Evolutionary conservation across 1,284 basidiomycete species (phyloP), one percentile per base, ranked within the genome.

Genomic region (Sporisorium scitamineum): DNA sequence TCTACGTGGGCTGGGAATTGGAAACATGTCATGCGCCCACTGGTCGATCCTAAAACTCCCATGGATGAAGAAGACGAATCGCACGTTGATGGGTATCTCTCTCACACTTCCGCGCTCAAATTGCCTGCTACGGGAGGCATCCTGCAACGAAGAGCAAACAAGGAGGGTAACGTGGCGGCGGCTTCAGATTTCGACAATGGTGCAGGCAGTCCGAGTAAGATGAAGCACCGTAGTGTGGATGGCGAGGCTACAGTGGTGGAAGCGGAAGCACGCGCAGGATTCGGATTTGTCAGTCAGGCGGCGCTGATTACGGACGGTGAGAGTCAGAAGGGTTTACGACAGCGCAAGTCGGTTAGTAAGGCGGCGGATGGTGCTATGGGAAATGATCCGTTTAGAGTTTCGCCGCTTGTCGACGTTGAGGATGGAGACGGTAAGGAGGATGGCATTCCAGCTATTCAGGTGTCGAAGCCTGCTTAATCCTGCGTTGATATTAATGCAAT

Each of bases 1-100:
- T 48, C 51, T 5, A 80, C 78, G 0, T 82, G 81, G 81, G 42
- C 63, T 3, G 71, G 70, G 0, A 82, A 81, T 34, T 82, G 81
- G 81, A 77, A 80, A 27, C 51, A 51, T 6, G 70, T 78, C 13
- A 75, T 82, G 44, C 70, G 79, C 31, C 81, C 81, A 1, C 34
- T 82, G 27, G 39, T 70, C 44, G 60, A 67, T 34, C 60, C 60
- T 0, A 16, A 27, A 10, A 57, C 58, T 9, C 26, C 31, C 1
- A 34, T 9, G 11, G 59, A 65, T 31, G 44, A 32, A 0, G 18
- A 44, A 5, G 54, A 66, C 3, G 51, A 60, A 24, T 20, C 8
- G 13, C 4, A 32, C 2, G 9, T 59, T 22, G 61, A 58, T 14
- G 29, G 20, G 0, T 18, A 57, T 39, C 29, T 53, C 18, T 61